These are phyloP conservation scores for Fusarium compactum DNA, from an alignment of 2,329 filamentous ascomycete genomes.

Conservation along the genomic window DNA sequence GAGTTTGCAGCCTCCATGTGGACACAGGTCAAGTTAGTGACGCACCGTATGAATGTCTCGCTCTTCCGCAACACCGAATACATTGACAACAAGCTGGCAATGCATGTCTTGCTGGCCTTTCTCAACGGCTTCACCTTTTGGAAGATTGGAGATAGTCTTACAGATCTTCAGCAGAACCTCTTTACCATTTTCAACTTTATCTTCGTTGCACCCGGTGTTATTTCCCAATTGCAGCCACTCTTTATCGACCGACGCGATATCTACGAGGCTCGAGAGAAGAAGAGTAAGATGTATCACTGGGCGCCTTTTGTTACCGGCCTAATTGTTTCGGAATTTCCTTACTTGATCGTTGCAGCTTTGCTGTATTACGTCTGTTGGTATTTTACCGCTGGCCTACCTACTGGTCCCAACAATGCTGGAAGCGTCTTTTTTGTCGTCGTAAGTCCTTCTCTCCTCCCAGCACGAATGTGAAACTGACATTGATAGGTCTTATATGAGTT, in stretches of 20 bases:
- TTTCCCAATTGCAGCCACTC: constrained; percentile 61
- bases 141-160: constrained; percentile 65
- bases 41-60: constrained; percentile 70
- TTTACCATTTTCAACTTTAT: constrained; percentile 74
- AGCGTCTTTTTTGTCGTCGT: constrained; percentile 66
- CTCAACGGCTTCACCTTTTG: constrained; percentile 74
- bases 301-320: constrained; percentile 68
- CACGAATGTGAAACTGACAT: no score
- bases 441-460: no score
- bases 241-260: constrained; percentile 62
- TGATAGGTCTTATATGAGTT: constrained; percentile 65
- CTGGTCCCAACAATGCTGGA: constrained; percentile 59
- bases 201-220: constrained; percentile 69
- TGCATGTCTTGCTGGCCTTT: constrained; percentile 66
- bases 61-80: constrained; percentile 77
- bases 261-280: constrained; percentile 63
- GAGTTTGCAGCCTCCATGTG: constrained; percentile 79
- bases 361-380: constrained; percentile 69
- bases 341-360: constrained; percentile 58
- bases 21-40: constrained; percentile 73
- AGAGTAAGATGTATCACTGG: constrained; percentile 69
- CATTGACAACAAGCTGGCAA: constrained; percentile 70
- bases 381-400: constrained; percentile 66
- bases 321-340: constrained; percentile 62
- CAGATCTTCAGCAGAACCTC: constrained; percentile 66